Conservation (phyloP, 345 rosid genomes). For the Heritiera littoralis region DNA sequence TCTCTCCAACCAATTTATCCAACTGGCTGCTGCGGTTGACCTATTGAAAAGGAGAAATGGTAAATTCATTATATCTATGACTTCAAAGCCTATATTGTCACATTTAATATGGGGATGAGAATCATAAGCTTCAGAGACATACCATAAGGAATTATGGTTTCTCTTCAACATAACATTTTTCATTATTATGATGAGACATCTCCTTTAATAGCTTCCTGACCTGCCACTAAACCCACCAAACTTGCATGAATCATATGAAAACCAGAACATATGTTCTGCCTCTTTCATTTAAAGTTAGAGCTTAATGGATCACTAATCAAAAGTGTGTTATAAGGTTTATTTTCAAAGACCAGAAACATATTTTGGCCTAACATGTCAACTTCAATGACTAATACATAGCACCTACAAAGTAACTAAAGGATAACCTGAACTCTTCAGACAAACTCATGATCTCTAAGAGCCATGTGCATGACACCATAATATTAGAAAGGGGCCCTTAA, state of each 20-base stretch:
- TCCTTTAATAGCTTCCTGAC: conserved; percentile 76
- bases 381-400: conserved; percentile 2
- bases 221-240: conserved; percentile 75
- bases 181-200: conserved; percentile 55
- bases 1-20: conserved; percentile 45
- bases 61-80: conserved; percentile 36
- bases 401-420: conserved; percentile 3
- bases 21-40: conserved; percentile 48
- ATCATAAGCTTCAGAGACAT: conserved; percentile 42
- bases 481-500: not conserved
- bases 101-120: conserved; percentile 23
- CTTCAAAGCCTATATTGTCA: conserved; percentile 27
- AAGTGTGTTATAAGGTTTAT: not conserved
- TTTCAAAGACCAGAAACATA: not conserved
- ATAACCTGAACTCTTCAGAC: not conserved
- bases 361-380: conserved; percentile 1
- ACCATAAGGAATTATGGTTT: conserved; percentile 53
- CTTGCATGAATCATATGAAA: conserved; percentile 43
- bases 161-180: conserved; percentile 46
- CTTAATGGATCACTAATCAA: conserved; percentile 19
- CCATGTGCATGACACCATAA: not conserved
- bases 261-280: conserved; percentile 20
- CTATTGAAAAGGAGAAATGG: conserved; percentile 59
- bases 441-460: not conserved
- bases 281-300: conserved; percentile 25